Percentiles rank a stretch among this genome's conserved stretches.
Conservation (phyloP, 179 eudicot species). For the Carnegiea gigantea region DNA sequence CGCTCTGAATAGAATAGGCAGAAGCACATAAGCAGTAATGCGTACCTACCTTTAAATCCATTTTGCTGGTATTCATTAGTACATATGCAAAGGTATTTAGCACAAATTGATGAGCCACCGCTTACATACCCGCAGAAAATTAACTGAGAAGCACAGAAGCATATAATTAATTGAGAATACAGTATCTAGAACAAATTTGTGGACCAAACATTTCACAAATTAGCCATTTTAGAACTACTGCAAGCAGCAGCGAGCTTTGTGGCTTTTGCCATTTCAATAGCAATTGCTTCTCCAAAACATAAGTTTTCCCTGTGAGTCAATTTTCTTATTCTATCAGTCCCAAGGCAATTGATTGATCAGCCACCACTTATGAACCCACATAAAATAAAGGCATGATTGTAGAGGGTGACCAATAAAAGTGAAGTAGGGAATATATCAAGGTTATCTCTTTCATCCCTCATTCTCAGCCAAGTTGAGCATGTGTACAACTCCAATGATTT, state of each 20-base stretch:
- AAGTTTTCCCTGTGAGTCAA: slow-evolving; percentile 19
- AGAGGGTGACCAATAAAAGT: not conserved
- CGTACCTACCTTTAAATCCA: too few relatives aligned
- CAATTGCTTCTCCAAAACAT: slow-evolving; percentile 34
- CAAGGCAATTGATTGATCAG: not conserved
- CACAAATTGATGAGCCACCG: too few relatives aligned
- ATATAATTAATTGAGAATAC: not conserved
- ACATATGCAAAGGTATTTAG: too few relatives aligned
- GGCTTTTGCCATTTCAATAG: slow-evolving; percentile 46
- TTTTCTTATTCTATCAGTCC: slow-evolving; percentile 50
- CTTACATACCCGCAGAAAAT: too few relatives aligned
- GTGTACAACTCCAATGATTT: too few relatives aligned
- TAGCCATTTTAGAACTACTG: slow-evolving; percentile 38
- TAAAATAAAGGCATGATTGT: not conserved
- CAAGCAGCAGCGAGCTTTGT: slow-evolving; percentile 46
- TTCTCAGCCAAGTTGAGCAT: slow-evolving; percentile 26
- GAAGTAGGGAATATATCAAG: slow-evolving; percentile 44
- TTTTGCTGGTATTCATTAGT: too few relatives aligned
- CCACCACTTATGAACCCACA: not conserved
- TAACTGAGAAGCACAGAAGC: too few relatives aligned
- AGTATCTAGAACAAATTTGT: not conserved
- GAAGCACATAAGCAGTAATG: too few relatives aligned
- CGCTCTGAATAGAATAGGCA: too few relatives aligned
- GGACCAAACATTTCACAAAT: not conserved
- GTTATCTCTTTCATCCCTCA: slow-evolving; percentile 49